These are phyloP conservation scores for Luffa acutangula DNA, from an alignment of 306 rosid genomes.

Conservation along the genomic window DNA sequence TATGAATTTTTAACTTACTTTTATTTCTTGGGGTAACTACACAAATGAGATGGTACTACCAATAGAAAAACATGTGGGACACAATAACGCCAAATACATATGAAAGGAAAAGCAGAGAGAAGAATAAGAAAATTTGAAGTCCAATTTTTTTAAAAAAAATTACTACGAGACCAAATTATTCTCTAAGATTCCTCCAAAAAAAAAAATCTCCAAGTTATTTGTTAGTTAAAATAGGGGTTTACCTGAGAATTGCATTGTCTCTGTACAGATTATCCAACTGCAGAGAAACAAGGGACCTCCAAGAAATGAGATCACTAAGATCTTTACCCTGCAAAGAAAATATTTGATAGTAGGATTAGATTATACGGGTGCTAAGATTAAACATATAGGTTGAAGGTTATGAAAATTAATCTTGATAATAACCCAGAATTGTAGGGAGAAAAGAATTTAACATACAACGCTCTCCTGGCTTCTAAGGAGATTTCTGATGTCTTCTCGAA, in stretches of 20 bases:
- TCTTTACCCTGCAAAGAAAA: conserved; percentile 47
- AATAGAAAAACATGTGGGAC: too few relatives aligned
- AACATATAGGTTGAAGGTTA: background rate
- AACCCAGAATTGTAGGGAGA: conserved; percentile 7
- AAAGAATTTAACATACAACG: conserved; percentile 43
- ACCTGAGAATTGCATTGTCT: conserved; percentile 79
- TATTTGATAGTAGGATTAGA: background rate
- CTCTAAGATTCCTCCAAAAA: too few relatives aligned
- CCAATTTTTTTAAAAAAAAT: background rate
- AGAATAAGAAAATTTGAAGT: background rate
- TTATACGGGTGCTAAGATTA: background rate
- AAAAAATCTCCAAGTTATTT: too few relatives aligned
- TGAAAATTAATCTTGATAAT: background rate
- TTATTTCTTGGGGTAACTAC: too few relatives aligned
- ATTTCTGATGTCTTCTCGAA: conserved; percentile 41
- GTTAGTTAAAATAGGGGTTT: background rate
- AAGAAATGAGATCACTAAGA: conserved; percentile 40
- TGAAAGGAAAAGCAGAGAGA: too few relatives aligned
- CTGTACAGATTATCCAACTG: conserved; percentile 48
- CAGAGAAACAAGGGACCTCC: conserved; percentile 56
- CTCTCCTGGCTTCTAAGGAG: conserved; percentile 42
- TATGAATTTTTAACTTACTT: too few relatives aligned
- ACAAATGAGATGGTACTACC: too few relatives aligned
- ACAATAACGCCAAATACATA: too few relatives aligned
- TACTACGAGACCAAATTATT: background rate